Conservation (phyloP, 371 early-diverging fungal genomes). For the Basidiobolus meristosporus region DNA sequence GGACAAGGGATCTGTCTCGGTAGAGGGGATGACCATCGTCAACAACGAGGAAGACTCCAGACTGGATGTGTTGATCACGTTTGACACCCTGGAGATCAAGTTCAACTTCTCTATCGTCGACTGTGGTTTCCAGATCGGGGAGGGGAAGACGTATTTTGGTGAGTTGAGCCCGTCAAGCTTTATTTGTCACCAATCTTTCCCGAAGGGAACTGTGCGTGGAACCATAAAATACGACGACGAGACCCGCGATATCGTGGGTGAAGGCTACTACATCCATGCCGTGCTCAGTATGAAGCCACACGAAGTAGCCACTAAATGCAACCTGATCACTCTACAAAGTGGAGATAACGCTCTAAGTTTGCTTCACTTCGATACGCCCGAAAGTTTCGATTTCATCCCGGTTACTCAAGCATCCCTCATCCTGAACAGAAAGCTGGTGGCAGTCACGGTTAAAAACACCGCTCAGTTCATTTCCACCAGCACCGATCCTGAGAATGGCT, state of each 20-base stretch:
- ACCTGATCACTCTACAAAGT: constrained; percentile 44
- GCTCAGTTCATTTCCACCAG: constrained; percentile 21
- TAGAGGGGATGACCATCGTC: constrained; percentile 45
- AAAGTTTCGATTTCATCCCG: constrained; percentile 40
- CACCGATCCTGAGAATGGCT: constrained; percentile 52
- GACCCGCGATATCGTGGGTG: constrained; percentile 35
- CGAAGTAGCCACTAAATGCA: constrained; percentile 65
- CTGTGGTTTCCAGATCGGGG: constrained; percentile 62
- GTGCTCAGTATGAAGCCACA: constrained; percentile 73
- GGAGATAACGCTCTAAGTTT: constrained; percentile 17
- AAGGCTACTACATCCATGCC: constrained; percentile 69
- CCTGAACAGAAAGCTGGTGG: constrained; percentile 35
- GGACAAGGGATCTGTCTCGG: constrained; percentile 43
- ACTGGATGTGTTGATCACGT: constrained; percentile 21
- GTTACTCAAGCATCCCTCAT: constrained; percentile 62
- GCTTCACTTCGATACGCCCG: constrained; percentile 60
- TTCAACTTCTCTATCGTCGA: constrained; percentile 42
- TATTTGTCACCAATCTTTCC: constrained; percentile 65
- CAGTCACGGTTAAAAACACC: constrained; percentile 53
- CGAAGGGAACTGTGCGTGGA: constrained; percentile 47
- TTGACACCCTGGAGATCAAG: constrained; percentile 31
- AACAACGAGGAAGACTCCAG: constrained; percentile 30
- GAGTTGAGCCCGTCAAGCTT: constrained; percentile 29
- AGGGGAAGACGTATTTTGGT: constrained; percentile 54
- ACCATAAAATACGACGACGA: constrained; percentile 46